phyloP scores from a whole-genome alignment of 2,329 filamentous ascomycete species.

The Pseudogymnoascus sp. region DNA sequence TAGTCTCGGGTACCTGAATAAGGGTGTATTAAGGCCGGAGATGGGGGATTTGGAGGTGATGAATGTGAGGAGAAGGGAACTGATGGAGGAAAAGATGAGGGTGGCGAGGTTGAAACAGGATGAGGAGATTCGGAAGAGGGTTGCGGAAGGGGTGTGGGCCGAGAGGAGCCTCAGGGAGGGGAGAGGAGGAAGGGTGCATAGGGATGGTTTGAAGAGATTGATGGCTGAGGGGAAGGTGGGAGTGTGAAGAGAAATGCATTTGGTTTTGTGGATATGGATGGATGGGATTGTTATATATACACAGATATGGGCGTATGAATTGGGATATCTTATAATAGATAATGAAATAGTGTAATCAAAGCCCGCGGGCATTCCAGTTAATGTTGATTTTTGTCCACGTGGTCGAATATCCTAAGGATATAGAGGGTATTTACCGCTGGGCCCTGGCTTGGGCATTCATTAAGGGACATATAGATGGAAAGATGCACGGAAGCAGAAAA shows the following conservation, averaged over 20 bases:
- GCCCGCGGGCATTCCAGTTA: background rate
- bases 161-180: background rate
- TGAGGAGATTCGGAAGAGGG: background rate
- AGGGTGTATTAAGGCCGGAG: background rate
- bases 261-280: background rate
- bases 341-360: conserved; percentile 2
- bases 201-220: conserved; percentile 3
- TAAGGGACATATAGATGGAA: no score
- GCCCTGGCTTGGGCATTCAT: background rate
- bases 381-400: background rate
- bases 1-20: conserved; percentile 2
- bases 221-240: conserved; percentile 8
- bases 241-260: background rate
- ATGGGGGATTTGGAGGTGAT: conserved; percentile 7
- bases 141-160: background rate
- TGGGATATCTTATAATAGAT: conserved; percentile 2
- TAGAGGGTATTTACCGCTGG: background rate
- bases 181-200: conserved; percentile 10
- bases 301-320: background rate
- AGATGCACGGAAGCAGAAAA: no score
- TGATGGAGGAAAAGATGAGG: conserved; percentile 7
- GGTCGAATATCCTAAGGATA: background rate
- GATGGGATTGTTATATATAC: background rate
- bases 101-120: conserved; percentile 25
- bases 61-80: background rate